Conservation (phyloP, 1,139 yeast species). For the Suzukiozyma palmioleophila region DNA sequence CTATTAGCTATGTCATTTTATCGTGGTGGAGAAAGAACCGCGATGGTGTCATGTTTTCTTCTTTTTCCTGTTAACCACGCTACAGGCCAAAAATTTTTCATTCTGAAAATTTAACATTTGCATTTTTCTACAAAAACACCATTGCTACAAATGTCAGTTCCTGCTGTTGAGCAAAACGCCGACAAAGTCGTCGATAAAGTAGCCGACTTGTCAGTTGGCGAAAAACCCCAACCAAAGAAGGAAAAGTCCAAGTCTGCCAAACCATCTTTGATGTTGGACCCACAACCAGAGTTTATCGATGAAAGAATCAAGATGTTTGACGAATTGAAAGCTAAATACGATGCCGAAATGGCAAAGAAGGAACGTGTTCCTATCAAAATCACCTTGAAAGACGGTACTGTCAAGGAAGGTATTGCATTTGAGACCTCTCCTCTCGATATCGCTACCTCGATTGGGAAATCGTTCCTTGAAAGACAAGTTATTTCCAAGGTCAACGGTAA, state of each 20-base stretch:
- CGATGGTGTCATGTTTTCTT: no score
- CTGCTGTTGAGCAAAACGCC: neutral
- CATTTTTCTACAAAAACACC: neutral
- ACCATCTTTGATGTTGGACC: slow-evolving; percentile 52
- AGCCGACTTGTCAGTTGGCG: slow-evolving; percentile 46
- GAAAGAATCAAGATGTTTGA: slow-evolving; percentile 79
- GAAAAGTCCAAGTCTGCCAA: slow-evolving; percentile 26
- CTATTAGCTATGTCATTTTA: no score
- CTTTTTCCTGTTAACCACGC: no score
- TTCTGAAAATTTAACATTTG: neutral
- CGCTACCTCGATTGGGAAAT: slow-evolving; percentile 80
- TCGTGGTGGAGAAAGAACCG: no score
- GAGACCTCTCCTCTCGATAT: slow-evolving; percentile 89
- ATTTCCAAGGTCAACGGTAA: slow-evolving; percentile 87
- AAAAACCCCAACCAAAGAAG: slow-evolving; percentile 19
- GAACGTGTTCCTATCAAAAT: slow-evolving; percentile 60
- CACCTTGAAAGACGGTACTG: slow-evolving; percentile 82
- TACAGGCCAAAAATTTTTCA: slow-evolving; percentile 1
- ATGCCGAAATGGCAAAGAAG: slow-evolving; percentile 63
- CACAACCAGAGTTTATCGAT: slow-evolving; percentile 79
- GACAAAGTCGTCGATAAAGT: slow-evolving; percentile 29
- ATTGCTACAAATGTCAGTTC: neutral
- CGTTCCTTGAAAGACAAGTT: slow-evolving; percentile 77
- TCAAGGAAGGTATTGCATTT: slow-evolving; percentile 76
- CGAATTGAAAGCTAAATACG: slow-evolving; percentile 71